These are phyloP conservation scores for Cladosporium sp. DNA, from an alignment of 2,329 filamentous ascomycete genomes.

Conservation along the genomic window DNA sequence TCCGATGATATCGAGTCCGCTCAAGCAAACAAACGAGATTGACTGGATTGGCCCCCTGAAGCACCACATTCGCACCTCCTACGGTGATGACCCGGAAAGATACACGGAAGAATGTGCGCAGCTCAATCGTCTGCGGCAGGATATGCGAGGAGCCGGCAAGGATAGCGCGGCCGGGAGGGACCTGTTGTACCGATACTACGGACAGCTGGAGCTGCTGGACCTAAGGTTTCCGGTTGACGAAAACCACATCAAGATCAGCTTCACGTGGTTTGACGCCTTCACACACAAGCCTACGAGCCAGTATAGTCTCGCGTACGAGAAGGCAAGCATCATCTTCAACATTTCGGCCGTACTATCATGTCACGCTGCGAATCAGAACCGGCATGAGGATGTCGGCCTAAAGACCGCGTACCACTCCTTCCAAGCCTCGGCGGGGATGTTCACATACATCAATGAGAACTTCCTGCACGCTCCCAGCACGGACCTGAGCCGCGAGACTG, in stretches of 20 bases:
- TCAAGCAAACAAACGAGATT: conserved; percentile 93
- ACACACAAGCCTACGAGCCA: conserved; percentile 96
- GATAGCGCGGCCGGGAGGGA: conserved; percentile 92
- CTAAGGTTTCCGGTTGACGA: conserved; percentile 95
- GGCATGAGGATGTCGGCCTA: conserved; percentile 83
- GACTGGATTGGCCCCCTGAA: conserved; percentile 95
- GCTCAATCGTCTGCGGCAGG: conserved; percentile 89
- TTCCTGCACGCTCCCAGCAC: conserved; percentile 94
- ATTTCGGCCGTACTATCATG: conserved; percentile 95
- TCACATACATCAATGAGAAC: conserved; percentile 99
- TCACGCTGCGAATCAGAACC: conserved; percentile 87
- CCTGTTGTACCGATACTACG: conserved; percentile 93
- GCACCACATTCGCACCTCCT: conserved; percentile 84
- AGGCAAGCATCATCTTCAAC: conserved; percentile 99
- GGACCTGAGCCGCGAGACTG: conserved; percentile 91
- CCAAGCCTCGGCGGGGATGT: conserved; percentile 97
- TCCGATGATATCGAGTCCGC: conserved; percentile 90
- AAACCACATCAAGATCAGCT: conserved; percentile 97
- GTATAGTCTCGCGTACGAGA: conserved; percentile 94
- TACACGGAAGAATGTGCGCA: conserved; percentile 94
- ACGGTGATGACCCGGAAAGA: conserved; percentile 92
- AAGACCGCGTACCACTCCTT: conserved; percentile 98
- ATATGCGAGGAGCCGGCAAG: conserved; percentile 95
- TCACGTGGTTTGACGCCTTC: conserved; percentile 99
- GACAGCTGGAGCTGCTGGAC: conserved; percentile 90